These are phyloP conservation scores for Puccinia horiana DNA, from an alignment of 1,284 basidiomycete genomes.

Conservation along the genomic window DNA sequence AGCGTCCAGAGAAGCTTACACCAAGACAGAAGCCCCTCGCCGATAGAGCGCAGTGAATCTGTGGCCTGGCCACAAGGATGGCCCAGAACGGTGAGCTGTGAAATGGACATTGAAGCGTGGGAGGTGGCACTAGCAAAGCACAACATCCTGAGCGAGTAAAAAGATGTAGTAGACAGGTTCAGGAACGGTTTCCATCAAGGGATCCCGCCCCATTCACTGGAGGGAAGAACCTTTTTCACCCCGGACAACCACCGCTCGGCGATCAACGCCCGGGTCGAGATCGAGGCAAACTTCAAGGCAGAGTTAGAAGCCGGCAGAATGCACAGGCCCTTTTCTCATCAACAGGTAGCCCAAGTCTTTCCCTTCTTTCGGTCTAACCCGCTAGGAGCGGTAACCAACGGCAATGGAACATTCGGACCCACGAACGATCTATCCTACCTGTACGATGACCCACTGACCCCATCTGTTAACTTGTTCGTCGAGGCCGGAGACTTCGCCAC, in stretches of 20 bases:
- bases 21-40: no score
- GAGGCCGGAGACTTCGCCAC: not conserved
- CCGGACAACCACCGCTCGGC: not conserved
- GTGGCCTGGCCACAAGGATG: no score
- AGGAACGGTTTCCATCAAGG: not conserved
- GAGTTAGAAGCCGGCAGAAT: not conserved
- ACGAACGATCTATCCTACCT: constrained; percentile 17
- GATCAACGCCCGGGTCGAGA: not conserved
- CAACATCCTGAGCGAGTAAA: not conserved
- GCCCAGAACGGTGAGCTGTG: not conserved
- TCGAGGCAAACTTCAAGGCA: not conserved
- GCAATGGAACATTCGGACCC: not conserved
- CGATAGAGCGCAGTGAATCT: no score
- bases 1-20: no score
- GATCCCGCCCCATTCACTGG: not conserved
- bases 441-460: not conserved
- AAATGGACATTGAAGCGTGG: not conserved
- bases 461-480: not conserved
- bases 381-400: constrained; percentile 9
- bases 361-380: not conserved
- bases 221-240: not conserved
- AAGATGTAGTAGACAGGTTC: not conserved
- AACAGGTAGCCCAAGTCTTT: not conserved
- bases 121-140: not conserved
- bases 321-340: not conserved